These are phyloP conservation scores for Sporothrix sp. DNA, from an alignment of 2,329 filamentous ascomycete genomes.

Conservation along the genomic window DNA sequence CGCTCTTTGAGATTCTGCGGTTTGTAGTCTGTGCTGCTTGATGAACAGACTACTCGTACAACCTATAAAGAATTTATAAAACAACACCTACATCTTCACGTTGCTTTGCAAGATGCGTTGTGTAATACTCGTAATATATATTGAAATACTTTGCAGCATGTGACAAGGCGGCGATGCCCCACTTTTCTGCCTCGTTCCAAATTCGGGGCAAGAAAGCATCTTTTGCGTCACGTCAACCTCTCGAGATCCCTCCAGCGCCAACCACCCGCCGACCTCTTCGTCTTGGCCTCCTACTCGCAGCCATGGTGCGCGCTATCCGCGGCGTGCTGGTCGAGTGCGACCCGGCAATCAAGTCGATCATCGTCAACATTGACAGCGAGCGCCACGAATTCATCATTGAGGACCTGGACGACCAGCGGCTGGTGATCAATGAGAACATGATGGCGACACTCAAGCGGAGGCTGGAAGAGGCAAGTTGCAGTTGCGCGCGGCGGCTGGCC, in stretches of 20 bases:
- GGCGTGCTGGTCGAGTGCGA: constrained; percentile 70
- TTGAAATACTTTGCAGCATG: no score
- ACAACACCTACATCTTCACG: no score
- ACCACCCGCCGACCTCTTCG: no score
- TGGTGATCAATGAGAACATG: constrained; percentile 68
- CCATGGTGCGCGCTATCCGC: constrained; percentile 19
- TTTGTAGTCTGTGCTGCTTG: no score
- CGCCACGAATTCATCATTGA: constrained; percentile 66
- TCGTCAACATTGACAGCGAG: constrained; percentile 63
- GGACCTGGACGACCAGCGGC: constrained; percentile 66
- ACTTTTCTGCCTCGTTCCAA: neutral
- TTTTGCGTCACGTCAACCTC: no score
- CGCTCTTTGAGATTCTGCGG: no score
- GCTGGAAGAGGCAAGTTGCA: constrained; percentile 54
- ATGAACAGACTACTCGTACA: no score
- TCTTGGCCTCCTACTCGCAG: neutral
- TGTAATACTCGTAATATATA: no score
- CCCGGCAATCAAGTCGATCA: constrained; percentile 79
- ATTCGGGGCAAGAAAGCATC: no score
- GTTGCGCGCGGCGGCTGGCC: constrained; percentile 14
- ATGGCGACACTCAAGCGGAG: constrained; percentile 55
- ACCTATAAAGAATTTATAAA: no score
- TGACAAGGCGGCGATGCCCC: neutral
- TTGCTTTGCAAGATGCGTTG: no score
- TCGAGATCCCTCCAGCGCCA: no score